Conservation (phyloP, 805 yeast genomes). For the Barnettozyma vustinii region DNA sequence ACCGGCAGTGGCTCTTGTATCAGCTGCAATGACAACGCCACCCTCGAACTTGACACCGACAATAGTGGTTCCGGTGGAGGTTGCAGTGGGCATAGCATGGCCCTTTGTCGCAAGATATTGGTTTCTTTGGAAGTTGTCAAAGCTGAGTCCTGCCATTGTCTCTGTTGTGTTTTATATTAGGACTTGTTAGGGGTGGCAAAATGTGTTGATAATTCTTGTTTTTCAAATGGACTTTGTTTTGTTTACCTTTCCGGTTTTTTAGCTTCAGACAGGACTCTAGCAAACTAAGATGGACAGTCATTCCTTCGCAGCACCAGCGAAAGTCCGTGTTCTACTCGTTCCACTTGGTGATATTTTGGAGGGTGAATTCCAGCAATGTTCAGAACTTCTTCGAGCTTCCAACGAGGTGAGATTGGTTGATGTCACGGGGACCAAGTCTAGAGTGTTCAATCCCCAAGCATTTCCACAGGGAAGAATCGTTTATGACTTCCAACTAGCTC, state of each 20-base stretch:
- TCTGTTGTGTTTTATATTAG: background rate
- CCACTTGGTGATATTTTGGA: conserved; percentile 52
- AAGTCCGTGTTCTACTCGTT: conserved; percentile 59
- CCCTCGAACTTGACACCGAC: conserved; percentile 91
- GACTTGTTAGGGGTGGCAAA: background rate
- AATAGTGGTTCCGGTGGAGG: conserved; percentile 99
- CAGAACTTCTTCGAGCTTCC: conserved; percentile 39
- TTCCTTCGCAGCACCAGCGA: conserved; percentile 57
- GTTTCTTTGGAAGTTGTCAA: conserved; percentile 92
- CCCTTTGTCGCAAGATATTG: conserved; percentile 67
- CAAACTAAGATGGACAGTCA: conserved; percentile 31
- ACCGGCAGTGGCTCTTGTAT: conserved; percentile 97
- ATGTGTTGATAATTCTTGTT: background rate
- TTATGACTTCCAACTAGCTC: conserved; percentile 45
- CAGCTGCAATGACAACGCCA: conserved; percentile 98
- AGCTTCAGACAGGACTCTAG: background rate
- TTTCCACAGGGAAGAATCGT: conserved; percentile 74
- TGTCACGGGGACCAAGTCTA: conserved; percentile 56
- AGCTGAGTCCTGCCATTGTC: conserved; percentile 81
- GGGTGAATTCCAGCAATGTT: conserved; percentile 34
- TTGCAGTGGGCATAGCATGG: conserved; percentile 74
- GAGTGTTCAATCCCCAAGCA: conserved; percentile 74
- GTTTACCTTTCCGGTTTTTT: background rate
- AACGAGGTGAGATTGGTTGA: conserved; percentile 71
- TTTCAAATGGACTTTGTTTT: background rate